Percentiles rank a stretch among this genome's conserved stretches.
These are phyloP conservation scores for Climacium dendroides DNA, from an alignment of 225 moss, liverwort and hornwort species.

Conservation along the genomic window DNA sequence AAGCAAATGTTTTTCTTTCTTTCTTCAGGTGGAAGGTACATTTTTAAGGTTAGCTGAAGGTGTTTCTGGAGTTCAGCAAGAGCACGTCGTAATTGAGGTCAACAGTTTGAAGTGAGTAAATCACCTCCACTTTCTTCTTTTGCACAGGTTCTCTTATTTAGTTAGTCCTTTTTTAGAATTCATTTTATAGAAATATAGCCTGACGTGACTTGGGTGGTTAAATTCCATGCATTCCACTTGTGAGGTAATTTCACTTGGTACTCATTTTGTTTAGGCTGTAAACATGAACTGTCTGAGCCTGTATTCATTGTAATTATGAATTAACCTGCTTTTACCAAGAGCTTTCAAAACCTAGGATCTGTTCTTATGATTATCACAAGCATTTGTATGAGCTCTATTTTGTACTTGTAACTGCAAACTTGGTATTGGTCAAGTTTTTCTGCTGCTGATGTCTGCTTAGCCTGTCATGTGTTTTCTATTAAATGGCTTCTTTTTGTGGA, in stretches of 20 bases:
- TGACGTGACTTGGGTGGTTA: neutral
- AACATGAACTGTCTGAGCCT: neutral
- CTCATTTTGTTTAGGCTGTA: neutral
- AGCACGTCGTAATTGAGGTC: slow-evolving; percentile 88
- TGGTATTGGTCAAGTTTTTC: neutral
- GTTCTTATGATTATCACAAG: neutral
- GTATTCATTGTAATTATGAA: neutral
- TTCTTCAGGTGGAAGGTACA: slow-evolving; percentile 66
- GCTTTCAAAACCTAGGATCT: neutral
- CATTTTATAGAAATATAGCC: neutral
- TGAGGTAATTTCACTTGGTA: neutral
- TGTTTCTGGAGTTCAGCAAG: slow-evolving; percentile 58
- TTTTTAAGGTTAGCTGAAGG: slow-evolving; percentile 84
- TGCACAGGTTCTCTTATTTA: neutral
- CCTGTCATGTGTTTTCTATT: neutral
- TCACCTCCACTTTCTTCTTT: neutral
- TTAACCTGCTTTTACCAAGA: neutral
- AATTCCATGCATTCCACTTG: neutral
- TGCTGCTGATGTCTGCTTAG: neutral
- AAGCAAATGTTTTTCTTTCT: neutral
- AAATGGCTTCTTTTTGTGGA: neutral
- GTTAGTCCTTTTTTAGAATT: neutral
- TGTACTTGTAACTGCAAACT: neutral
- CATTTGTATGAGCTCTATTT: neutral
- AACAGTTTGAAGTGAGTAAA: slow-evolving; percentile 79